Percentiles rank a stretch among this genome's conserved stretches.
These are phyloP conservation scores for Thinopyrum elongatum DNA, from an alignment of 176 grass and related monocot genomes.

Conservation along the genomic window DNA sequence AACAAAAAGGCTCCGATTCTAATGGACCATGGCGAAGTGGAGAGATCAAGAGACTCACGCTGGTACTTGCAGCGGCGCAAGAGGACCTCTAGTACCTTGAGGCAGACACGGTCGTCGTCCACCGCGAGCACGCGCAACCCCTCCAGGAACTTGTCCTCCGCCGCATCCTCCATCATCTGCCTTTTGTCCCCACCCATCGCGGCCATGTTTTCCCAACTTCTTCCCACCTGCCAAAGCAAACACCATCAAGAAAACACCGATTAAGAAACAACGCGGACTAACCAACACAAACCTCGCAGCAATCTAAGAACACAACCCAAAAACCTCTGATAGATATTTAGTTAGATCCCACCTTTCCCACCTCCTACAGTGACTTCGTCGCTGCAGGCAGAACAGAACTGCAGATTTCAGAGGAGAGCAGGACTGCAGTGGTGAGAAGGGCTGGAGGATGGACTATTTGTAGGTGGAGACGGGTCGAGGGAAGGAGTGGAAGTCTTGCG, in stretches of 20 bases:
- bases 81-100: neutral
- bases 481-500: too few relatives aligned
- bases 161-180: neutral
- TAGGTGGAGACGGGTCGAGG: too few relatives aligned
- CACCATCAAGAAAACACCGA: neutral
- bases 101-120: constrained; percentile 18
- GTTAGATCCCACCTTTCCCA: neutral
- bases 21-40: neutral
- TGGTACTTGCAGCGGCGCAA: constrained; percentile 28
- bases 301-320: neutral
- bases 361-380: neutral
- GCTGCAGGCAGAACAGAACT: neutral
- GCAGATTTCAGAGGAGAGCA: too few relatives aligned
- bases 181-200: neutral
- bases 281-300: too few relatives aligned
- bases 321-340: neutral
- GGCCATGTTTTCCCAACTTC: neutral
- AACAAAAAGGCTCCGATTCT: neutral
- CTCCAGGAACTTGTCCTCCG: constrained; percentile 17
- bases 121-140: constrained; percentile 43
- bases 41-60: constrained; percentile 1
- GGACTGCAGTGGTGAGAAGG: too few relatives aligned
- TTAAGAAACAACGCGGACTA: neutral
- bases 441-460: too few relatives aligned
- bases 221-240: neutral